A percentile compares a stretch with the other conserved stretches of the same genome.
Evolutionary conservation across 257 asterid genomes (phyloP).

Genomic region (Gynochthodes officinalis): DNA sequence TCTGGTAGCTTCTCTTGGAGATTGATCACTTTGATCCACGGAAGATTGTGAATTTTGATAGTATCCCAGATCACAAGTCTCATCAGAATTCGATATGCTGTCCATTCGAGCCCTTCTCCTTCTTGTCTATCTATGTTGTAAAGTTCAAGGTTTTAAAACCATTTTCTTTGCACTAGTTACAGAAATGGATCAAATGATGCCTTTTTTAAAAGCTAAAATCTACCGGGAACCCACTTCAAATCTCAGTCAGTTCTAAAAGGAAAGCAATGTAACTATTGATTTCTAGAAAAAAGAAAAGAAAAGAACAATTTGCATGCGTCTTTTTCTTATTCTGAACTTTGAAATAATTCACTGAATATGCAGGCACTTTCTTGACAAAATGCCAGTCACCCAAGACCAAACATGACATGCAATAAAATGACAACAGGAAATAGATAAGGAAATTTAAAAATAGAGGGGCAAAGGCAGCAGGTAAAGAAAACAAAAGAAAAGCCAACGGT

Average conservation of each 20-base stretch:
- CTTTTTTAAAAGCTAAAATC: not conserved
- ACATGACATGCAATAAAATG: not conserved
- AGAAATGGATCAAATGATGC: not conserved
- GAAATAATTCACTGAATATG: conserved; percentile 34
- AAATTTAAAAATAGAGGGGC: conserved; percentile 20
- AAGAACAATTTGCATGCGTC: conserved; percentile 30
- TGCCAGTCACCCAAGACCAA: conserved; percentile 9
- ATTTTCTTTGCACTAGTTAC: not conserved
- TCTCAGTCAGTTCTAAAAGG: not conserved
- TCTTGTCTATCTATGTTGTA: conserved; percentile 1
- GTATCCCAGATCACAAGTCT: conserved; percentile 46
- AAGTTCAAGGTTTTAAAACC: conserved; percentile 7
- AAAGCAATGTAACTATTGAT: conserved; percentile 9
- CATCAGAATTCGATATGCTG: conserved; percentile 40
- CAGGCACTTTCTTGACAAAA: conserved; percentile 27
- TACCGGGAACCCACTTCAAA: conserved; percentile 25
- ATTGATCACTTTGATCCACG: conserved; percentile 47
- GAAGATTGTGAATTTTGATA: conserved; percentile 49
- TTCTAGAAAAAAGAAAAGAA: conserved; percentile 22
- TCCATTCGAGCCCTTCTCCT: conserved; percentile 38
- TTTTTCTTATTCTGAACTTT: conserved; percentile 22
- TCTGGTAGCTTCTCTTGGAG: conserved; percentile 43
- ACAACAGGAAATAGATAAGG: not conserved
- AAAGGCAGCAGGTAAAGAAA: conserved; percentile 32
- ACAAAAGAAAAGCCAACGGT: conserved; percentile 48